A percentile compares a stretch with the other conserved stretches of the same genome.
Conservation (phyloP, 768 basidiomycete genomes). For the Collybiopsis luxurians region DNA sequence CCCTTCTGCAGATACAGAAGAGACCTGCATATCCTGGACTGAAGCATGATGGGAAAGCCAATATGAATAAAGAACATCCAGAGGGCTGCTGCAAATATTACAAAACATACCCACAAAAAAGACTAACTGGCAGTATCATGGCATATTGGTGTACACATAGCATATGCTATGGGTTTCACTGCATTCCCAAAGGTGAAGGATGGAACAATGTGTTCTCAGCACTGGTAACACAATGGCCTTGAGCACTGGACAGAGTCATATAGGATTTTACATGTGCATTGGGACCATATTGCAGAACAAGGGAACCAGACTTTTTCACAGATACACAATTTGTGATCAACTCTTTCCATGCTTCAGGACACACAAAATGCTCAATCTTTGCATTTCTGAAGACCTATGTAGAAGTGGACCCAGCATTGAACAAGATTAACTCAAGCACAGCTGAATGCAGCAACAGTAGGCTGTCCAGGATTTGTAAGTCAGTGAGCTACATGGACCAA, state of each 20-base stretch:
- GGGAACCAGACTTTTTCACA: conserved; percentile 15
- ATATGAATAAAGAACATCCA: background rate
- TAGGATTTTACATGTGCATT: conserved; percentile 32
- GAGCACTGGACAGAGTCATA: conserved; percentile 23
- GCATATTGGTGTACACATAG: conserved; percentile 12
- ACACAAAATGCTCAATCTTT: conserved; percentile 9
- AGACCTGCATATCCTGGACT: background rate
- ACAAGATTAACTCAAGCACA: conserved; percentile 16
- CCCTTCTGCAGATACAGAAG: background rate
- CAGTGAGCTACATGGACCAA: conserved; percentile 12
- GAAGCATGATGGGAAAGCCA: background rate
- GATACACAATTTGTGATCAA: conserved; percentile 19
- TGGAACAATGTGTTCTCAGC: conserved; percentile 25
- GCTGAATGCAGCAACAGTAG: conserved; percentile 18
- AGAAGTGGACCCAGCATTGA: conserved; percentile 9
- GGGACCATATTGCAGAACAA: conserved; percentile 22
- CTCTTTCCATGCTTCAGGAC: conserved; percentile 17
- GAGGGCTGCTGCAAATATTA: conserved; percentile 15
- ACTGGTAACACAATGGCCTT: conserved; percentile 24
- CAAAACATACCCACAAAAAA: conserved; percentile 12
- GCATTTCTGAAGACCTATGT: conserved; percentile 12
- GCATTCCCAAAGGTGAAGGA: conserved; percentile 20
- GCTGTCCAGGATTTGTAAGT: conserved; percentile 5
- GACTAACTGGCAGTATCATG: conserved; percentile 28
- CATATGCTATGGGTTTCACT: conserved; percentile 17